phyloP scores from a whole-genome alignment of 2,329 filamentous ascomycete species.

The Meredithiella fracta region DNA sequence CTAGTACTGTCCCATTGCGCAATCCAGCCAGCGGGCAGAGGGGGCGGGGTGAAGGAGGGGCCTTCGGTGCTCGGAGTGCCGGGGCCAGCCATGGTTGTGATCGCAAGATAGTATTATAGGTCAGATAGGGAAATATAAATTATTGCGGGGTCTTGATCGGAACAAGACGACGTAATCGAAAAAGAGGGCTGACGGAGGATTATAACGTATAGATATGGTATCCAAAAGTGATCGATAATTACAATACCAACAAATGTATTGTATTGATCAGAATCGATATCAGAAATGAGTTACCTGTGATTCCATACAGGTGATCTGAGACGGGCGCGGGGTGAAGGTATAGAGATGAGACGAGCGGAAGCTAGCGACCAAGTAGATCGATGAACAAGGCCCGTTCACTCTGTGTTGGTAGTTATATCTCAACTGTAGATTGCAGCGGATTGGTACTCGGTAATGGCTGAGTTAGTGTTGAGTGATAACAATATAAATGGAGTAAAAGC shows the following conservation, averaged over 20 bases:
- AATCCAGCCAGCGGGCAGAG: slow-evolving; percentile 49
- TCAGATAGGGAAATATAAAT: neutral
- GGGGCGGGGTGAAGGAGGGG: slow-evolving; percentile 42
- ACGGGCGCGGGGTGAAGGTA: neutral
- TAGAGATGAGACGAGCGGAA: neutral
- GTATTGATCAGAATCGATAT: neutral
- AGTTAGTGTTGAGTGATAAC: neutral
- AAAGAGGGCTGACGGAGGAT: neutral
- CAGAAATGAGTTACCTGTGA: neutral
- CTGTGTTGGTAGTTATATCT: neutral
- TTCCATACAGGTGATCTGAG: neutral
- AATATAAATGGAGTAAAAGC: neutral
- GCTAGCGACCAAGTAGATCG: neutral
- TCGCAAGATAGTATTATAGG: neutral
- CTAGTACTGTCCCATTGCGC: slow-evolving; percentile 50
- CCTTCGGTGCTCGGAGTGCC: slow-evolving; percentile 42
- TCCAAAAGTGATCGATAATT: neutral
- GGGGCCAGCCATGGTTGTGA: slow-evolving; percentile 36
- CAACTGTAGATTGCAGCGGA: neutral
- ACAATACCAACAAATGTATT: neutral
- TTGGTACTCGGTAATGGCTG: neutral
- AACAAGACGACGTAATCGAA: neutral
- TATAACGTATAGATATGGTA: neutral
- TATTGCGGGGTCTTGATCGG: neutral
- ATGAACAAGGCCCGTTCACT: slow-evolving; percentile 1